phyloP scores from a whole-genome alignment of 2,329 filamentous ascomycete genomes.

The Alternaria sp. region DNA sequence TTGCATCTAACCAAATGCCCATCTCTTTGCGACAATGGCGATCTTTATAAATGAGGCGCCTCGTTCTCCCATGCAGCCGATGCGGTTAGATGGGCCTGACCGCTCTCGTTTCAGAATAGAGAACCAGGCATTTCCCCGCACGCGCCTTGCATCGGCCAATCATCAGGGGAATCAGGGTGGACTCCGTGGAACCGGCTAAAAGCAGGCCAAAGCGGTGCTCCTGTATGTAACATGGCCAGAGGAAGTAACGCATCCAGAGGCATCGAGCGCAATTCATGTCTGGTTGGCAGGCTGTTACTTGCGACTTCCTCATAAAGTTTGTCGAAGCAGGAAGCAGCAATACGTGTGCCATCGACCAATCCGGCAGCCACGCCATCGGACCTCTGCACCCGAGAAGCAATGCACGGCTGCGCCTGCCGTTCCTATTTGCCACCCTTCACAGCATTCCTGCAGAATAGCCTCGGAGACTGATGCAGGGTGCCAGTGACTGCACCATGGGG shows the following conservation, averaged over 20 bases:
- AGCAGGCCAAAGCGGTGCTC: neutral
- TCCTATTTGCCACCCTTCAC: neutral
- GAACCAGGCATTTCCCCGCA: conserved; percentile 16
- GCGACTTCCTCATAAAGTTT: conserved; percentile 2
- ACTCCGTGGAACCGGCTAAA: conserved; percentile 10
- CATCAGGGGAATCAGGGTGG: neutral
- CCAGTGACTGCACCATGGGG: neutral
- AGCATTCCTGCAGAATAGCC: neutral
- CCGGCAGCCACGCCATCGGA: neutral
- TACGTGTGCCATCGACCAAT: conserved; percentile 10
- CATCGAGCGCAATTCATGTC: neutral
- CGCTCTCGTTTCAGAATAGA: conserved; percentile 13
- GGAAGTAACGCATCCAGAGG: neutral
- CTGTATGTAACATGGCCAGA: neutral
- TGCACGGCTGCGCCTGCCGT: neutral
- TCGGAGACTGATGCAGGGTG: conserved; percentile 4
- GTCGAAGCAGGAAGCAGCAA: neutral
- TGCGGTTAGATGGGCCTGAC: conserved; percentile 9
- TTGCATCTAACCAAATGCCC: neutral
- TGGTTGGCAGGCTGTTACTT: neutral
- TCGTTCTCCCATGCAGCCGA: conserved; percentile 1
- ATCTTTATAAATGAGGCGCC: conserved; percentile 8
- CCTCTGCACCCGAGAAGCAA: conserved; percentile 8
- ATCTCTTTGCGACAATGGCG: neutral
- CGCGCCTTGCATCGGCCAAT: conserved; percentile 8